Evolutionary conservation across 257 asterid species (phyloP).

Genomic region (Solanum dulcamara): DNA sequence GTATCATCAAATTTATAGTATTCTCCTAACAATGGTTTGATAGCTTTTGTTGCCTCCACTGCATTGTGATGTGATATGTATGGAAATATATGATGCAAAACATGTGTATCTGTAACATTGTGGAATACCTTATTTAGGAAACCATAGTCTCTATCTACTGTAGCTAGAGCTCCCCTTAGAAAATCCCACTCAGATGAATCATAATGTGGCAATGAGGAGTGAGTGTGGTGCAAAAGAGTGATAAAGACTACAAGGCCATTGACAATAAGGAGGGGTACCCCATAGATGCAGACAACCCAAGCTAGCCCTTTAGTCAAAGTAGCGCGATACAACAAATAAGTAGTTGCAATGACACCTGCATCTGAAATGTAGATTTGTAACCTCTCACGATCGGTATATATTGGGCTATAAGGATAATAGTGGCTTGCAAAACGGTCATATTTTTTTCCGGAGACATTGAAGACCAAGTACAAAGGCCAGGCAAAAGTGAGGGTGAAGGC

Average conservation of each 20-base stretch:
- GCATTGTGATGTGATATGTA: slow-evolving; percentile 3
- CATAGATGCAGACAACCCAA: slow-evolving; percentile 1
- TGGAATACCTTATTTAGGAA: slow-evolving; percentile 3
- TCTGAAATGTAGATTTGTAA: neutral
- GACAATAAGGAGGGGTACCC: neutral
- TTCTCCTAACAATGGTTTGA: slow-evolving; percentile 17
- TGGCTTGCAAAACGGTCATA: neutral
- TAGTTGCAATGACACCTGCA: neutral
- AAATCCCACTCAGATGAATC: slow-evolving; percentile 5
- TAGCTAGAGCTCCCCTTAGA: slow-evolving; percentile 3
- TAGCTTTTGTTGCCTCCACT: slow-evolving; percentile 50
- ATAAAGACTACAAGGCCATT: slow-evolving; percentile 3
- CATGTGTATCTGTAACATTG: slow-evolving; percentile 3
- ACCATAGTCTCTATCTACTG: slow-evolving; percentile 8
- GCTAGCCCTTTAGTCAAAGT: neutral
- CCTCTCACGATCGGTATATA: neutral
- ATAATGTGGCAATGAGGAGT: slow-evolving; percentile 2
- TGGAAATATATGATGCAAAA: slow-evolving; percentile 1
- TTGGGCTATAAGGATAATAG: neutral
- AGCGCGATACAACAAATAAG: neutral
- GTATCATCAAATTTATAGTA: slow-evolving; percentile 45
- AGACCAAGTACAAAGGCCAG: slow-evolving; percentile 5
- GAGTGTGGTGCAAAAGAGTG: slow-evolving; percentile 4
- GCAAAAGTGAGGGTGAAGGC: neutral
- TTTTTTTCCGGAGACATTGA: neutral